phyloP scores from a whole-genome alignment of 169 alveolate species.

The Cryptosporidium sp. region DNA sequence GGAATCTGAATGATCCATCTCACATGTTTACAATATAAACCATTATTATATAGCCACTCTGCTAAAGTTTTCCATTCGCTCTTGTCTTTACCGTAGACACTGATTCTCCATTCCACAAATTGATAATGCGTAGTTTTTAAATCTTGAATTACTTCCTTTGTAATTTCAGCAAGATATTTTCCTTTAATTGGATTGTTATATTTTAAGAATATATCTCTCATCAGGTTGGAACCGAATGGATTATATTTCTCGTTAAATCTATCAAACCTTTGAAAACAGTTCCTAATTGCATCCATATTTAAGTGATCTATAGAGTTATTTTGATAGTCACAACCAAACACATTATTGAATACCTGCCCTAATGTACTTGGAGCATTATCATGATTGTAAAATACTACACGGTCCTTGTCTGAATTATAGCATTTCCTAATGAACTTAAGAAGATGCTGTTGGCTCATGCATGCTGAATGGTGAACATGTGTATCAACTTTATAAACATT shows the following conservation, averaged over 20 bases:
- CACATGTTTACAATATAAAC: constrained; percentile 80
- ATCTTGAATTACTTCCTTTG: constrained; percentile 88
- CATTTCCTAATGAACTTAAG: constrained; percentile 86
- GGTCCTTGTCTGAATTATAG: constrained; percentile 75
- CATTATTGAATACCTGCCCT: constrained; percentile 82
- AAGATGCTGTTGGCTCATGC: constrained; percentile 91
- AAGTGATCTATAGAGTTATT: constrained; percentile 84
- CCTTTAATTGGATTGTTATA: constrained; percentile 87
- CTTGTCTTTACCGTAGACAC: constrained; percentile 89
- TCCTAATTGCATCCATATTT: constrained; percentile 89
- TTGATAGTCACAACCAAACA: constrained; percentile 81
- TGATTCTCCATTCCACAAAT: constrained; percentile 92
- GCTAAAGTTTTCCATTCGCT: constrained; percentile 92
- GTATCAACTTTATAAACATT: constrained; percentile 93
- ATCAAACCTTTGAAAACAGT: constrained; percentile 92
- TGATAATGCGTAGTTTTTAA: constrained; percentile 87
- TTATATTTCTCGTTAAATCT: constrained; percentile 91
- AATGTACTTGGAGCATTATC: constrained; percentile 82
- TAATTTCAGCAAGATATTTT: constrained; percentile 90
- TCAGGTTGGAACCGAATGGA: constrained; percentile 89
- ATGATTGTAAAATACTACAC: constrained; percentile 80
- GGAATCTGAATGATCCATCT: constrained; percentile 93
- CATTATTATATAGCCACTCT: constrained; percentile 88
- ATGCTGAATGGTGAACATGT: constrained; percentile 92
- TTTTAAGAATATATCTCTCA: constrained; percentile 90